Base-by-base conservation (phyloP, 1,139 yeast species). In the Yamadazyma epiphylla region DNA sequence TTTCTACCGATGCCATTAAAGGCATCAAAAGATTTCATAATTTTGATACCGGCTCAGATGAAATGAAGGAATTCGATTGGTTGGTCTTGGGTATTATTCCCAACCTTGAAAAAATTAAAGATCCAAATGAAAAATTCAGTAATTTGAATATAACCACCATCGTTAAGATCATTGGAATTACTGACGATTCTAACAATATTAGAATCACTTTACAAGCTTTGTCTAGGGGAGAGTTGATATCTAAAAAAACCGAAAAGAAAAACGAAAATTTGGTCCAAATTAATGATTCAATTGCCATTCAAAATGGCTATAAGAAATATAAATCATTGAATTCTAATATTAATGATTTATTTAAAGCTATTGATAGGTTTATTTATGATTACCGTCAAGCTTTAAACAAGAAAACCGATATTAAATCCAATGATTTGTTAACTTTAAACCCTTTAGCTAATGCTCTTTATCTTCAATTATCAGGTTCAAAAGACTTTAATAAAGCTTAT, bases 361-460 rank as follows among this genome's bases (percentile, higher is more conserved):
- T 74, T 24, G 74, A 72, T 30, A 37, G 43, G 10, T 76, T 77
- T 40, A 46, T 71, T 13, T 52, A 50, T 5, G 65, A 60, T 17
- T 75, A 73, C 43, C 52, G 67, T 5, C 45, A 46, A 25, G 52
- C 58, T 4, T 41, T 58, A 21, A 40, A 39, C 9, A 37, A 38
- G 26, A 37, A 35, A 12, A 30, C 30, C 8, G 38, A 35, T 25
- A 33, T 37, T 9, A 34, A 37, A 5, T 15, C 27, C 3, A 33
- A 51, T 7, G 65, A 69, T 36, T 55, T 79, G 11, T 50, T 77
- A 22, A 60, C 75, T 2, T 56, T 80, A 22, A 72, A 80, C 13
- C 89, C 88, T 0, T 52, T 80, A 31, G 79, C 86, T 0, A 74
- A 73, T 41, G 68, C 80, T 0, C 57, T 80, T n/a, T 73, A 64